Percentiles rank a stretch among this genome's conserved stretches.
These are phyloP conservation scores for Trichoderma sp. DNA, from an alignment of 2,329 filamentous ascomycete genomes.

Conservation along the genomic window DNA sequence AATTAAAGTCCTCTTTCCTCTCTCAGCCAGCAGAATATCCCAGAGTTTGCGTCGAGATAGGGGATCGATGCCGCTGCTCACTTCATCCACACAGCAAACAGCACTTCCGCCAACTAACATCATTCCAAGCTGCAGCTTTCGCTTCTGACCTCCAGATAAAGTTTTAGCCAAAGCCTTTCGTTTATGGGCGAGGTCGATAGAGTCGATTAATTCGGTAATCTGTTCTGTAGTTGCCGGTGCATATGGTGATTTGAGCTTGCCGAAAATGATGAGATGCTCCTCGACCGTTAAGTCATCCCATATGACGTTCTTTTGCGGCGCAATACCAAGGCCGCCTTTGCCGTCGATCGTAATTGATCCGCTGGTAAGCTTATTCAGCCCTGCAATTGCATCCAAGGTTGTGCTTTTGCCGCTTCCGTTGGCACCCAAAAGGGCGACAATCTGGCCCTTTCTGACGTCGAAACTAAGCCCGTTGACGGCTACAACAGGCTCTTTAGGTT, in stretches of 20 bases:
- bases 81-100: conserved; percentile 90
- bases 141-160: conserved; percentile 86
- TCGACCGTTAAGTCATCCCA: conserved; percentile 87
- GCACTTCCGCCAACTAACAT: conserved; percentile 90
- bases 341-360: conserved; percentile 78
- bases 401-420: conserved; percentile 92
- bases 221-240: conserved; percentile 57
- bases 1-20: conserved; percentile 78
- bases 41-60: conserved; percentile 86
- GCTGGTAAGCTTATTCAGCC: conserved; percentile 73
- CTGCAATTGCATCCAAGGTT: conserved; percentile 84
- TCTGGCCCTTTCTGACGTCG: conserved; percentile 73
- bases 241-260: conserved; percentile 70
- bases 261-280: conserved; percentile 84
- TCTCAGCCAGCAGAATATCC: conserved; percentile 87
- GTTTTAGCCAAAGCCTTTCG: conserved; percentile 71
- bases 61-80: conserved; percentile 85
- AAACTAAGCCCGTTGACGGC: conserved; percentile 77
- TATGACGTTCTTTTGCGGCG: conserved; percentile 90
- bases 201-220: conserved; percentile 63
- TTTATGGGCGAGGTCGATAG: conserved; percentile 77
- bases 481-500: conserved; percentile 62
- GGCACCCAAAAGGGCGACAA: conserved; percentile 81
- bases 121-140: conserved; percentile 90
- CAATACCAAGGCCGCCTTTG: conserved; percentile 78